These are phyloP conservation scores for Oryza longistaminata DNA, from an alignment of 176 grass and related monocot genomes.

Conservation along the genomic window DNA sequence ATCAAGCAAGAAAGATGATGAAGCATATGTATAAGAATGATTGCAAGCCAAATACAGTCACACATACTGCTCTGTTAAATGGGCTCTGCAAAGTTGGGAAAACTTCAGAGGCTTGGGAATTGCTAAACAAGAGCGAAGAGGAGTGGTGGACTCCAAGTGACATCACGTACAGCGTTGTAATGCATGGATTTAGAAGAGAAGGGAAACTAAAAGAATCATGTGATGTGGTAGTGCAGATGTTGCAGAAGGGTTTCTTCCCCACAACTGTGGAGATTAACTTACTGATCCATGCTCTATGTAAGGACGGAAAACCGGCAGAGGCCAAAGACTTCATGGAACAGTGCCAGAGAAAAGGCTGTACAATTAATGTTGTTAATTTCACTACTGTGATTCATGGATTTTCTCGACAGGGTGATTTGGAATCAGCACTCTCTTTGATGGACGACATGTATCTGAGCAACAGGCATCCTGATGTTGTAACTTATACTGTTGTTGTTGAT, in stretches of 20 bases:
- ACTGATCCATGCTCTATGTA: constrained; percentile 81
- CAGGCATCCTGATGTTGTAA: constrained; percentile 87
- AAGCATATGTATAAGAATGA: constrained; percentile 74
- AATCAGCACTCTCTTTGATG: constrained; percentile 76
- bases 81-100: constrained; percentile 80
- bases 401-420: constrained; percentile 72
- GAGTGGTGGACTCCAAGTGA: constrained; percentile 92
- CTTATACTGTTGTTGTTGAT: constrained; percentile 86
- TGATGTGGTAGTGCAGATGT: constrained; percentile 78
- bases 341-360: constrained; percentile 83
- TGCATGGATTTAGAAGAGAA: constrained; percentile 93
- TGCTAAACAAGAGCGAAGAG: constrained; percentile 78
- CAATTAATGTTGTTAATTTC: constrained; percentile 93
- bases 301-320: constrained; percentile 54
- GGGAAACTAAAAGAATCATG: constrained; percentile 86
- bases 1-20: constrained; percentile 81
- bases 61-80: constrained; percentile 80
- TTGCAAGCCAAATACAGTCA: constrained; percentile 93
- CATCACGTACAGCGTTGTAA: constrained; percentile 82
- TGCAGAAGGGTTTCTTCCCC: constrained; percentile 79
- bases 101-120: constrained; percentile 72
- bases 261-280: constrained; percentile 89
- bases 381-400: constrained; percentile 97
- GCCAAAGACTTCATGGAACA: constrained; percentile 90
- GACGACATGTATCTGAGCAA: constrained; percentile 97